Percentiles rank a stretch among this genome's conserved stretches.
Conservation (phyloP, 371 early-diverging fungal genomes). For the Encephalitozoon intestinalis region DNA sequence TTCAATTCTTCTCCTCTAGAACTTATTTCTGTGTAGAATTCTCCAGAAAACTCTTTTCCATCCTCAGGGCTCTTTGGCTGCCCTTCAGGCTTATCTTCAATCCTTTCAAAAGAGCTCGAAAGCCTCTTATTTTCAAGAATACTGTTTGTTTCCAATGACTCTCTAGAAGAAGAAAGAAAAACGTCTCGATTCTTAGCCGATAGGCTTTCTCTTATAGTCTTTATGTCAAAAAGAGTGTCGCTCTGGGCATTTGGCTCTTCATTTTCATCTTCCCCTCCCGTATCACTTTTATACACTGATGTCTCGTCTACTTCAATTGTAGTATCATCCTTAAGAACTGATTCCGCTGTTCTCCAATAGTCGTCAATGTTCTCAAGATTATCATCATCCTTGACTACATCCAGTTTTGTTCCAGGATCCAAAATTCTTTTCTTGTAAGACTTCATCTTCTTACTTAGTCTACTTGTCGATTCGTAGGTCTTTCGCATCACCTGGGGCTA, state of each 20-base stretch:
- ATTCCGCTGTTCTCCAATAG: conserved; percentile 44
- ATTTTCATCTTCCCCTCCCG: neutral
- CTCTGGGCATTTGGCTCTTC: neutral
- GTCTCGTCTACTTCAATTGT: neutral
- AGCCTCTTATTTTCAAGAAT: neutral
- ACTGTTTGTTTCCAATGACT: neutral
- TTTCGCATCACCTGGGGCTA: conserved; percentile 30
- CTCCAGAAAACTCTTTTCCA: neutral
- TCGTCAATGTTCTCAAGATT: conserved; percentile 54
- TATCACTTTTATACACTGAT: neutral
- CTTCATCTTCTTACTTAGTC: conserved; percentile 13
- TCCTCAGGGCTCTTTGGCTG: neutral
- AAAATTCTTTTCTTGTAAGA: conserved; percentile 35
- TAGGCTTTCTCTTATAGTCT: conserved; percentile 32
- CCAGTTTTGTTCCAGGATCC: conserved; percentile 17
- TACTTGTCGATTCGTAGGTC: conserved; percentile 39
- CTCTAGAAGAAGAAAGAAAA: neutral
- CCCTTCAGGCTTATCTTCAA: neutral
- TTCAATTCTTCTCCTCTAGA: neutral
- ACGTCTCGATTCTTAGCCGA: neutral
- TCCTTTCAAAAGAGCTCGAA: neutral
- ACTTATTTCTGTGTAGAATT: no score
- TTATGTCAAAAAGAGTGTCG: conserved; percentile 42
- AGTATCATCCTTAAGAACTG: conserved; percentile 31
- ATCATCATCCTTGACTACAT: conserved; percentile 46